phyloP scores from a whole-genome alignment of 805 yeast species.

The Yarrowia sp. region DNA sequence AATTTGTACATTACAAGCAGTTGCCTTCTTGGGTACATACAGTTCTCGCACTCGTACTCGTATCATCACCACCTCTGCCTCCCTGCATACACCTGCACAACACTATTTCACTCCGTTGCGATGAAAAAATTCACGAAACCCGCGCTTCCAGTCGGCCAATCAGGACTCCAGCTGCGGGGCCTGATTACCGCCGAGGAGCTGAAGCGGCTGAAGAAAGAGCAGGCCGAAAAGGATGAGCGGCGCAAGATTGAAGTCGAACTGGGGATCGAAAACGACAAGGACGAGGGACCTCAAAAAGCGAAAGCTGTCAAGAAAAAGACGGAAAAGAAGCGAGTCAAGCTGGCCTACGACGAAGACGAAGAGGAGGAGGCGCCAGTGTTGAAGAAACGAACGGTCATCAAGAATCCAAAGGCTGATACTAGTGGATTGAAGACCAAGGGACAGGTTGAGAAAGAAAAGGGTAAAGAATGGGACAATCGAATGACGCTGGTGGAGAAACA shows the following conservation, averaged over 20 bases:
- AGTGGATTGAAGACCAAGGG: conserved; percentile 20
- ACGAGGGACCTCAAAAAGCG: neutral
- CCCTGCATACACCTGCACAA: conserved; percentile 1
- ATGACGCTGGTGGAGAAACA: conserved; percentile 41
- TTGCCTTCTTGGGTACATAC: too few relatives aligned
- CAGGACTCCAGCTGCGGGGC: conserved; percentile 16
- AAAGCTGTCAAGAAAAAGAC: conserved; percentile 9
- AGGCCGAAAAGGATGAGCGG: conserved; percentile 30
- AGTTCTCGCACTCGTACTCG: too few relatives aligned
- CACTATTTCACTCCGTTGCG: neutral
- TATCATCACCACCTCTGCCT: neutral
- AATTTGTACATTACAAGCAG: too few relatives aligned
- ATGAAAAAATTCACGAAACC: conserved; percentile 34
- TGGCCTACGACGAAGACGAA: conserved; percentile 18
- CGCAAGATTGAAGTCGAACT: conserved; percentile 21
- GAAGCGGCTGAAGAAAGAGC: conserved; percentile 33
- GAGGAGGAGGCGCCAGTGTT: conserved; percentile 24
- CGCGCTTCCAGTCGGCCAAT: conserved; percentile 9
- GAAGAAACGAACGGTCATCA: neutral
- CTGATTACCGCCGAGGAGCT: conserved; percentile 30
- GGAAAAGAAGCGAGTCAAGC: conserved; percentile 19
- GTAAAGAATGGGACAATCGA: conserved; percentile 40
- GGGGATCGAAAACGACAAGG: conserved; percentile 16
- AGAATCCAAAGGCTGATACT: conserved; percentile 17
- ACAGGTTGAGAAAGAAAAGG: conserved; percentile 39